Conservation (phyloP, 495 filamentous ascomycete genomes). For the Podospora pseudoanserina region DNA sequence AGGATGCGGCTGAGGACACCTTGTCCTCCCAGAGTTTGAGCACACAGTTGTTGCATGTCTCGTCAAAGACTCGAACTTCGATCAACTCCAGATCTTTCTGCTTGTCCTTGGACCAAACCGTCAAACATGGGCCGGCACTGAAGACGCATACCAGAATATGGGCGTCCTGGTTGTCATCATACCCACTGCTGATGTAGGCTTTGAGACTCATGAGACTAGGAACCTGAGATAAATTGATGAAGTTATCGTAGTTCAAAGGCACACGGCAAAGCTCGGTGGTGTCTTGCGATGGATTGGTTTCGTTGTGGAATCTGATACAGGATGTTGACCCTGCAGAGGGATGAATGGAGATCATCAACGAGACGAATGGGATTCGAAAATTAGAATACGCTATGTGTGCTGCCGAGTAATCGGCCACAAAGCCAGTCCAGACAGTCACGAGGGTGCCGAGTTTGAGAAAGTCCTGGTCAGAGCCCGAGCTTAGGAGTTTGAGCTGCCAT, state of each 20-base stretch:
- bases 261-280: slow-evolving; percentile 40
- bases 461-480: slow-evolving; percentile 26
- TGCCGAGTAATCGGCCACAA: slow-evolving; percentile 29
- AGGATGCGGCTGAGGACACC: slow-evolving; percentile 45
- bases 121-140: slow-evolving; percentile 51
- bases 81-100: slow-evolving; percentile 40
- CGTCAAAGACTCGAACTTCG: slow-evolving; percentile 57
- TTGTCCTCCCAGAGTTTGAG: slow-evolving; percentile 54
- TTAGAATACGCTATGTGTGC: not conserved
- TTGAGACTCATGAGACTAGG: slow-evolving; percentile 53
- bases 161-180: slow-evolving; percentile 30
- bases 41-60: slow-evolving; percentile 48
- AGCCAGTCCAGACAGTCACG: slow-evolving; percentile 42
- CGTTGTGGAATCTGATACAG: slow-evolving; percentile 51
- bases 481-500: slow-evolving; percentile 45
- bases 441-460: slow-evolving; percentile 41
- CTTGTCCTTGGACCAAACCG: slow-evolving; percentile 47
- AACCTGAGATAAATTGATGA: slow-evolving; percentile 31
- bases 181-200: slow-evolving; percentile 50
- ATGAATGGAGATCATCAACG: slow-evolving; percentile 24
- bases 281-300: slow-evolving; percentile 28
- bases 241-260: slow-evolving; percentile 42
- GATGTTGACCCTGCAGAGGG: slow-evolving; percentile 29
- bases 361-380: slow-evolving; percentile 11
- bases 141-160: slow-evolving; percentile 56